phyloP scores from a whole-genome alignment of 805 yeast species.

The Starmerella apicola region DNA sequence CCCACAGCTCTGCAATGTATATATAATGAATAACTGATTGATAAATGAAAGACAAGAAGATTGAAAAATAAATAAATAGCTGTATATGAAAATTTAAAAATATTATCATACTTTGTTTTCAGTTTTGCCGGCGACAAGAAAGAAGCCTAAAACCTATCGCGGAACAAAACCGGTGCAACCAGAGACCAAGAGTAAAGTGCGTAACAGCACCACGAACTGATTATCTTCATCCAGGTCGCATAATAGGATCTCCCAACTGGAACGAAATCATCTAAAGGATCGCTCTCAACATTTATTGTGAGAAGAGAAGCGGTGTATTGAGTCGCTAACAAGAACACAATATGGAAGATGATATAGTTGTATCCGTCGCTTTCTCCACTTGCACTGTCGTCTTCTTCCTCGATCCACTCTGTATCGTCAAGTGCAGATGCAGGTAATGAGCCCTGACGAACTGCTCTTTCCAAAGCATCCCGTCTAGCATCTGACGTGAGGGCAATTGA shows the following conservation, averaged over 20 bases:
- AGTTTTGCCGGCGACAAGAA: no score
- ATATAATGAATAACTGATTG: not conserved
- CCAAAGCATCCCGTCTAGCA: conserved; percentile 63
- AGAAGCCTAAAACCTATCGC: conserved; percentile 54
- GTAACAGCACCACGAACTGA: conserved; percentile 87
- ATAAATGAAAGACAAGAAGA: no score
- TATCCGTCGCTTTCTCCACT: conserved; percentile 16
- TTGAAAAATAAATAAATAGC: no score
- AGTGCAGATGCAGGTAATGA: conserved; percentile 87
- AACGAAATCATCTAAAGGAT: conserved; percentile 73
- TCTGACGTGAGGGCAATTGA: conserved; percentile 8
- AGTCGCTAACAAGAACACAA: conserved; percentile 87
- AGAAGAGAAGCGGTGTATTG: conserved; percentile 91
- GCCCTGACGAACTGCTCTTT: conserved; percentile 94
- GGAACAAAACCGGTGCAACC: conserved; percentile 79
- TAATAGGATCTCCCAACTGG: conserved; percentile 97
- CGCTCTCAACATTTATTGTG: conserved; percentile 80
- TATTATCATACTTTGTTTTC: no score
- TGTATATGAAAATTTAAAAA: not conserved
- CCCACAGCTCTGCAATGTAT: no score
- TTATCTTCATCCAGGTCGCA: conserved; percentile 85
- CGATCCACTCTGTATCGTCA: conserved; percentile 53
- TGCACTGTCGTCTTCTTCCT: conserved; percentile 27
- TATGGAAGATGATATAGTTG: conserved; percentile 50
- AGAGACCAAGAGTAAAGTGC: conserved; percentile 79